Conservation (phyloP, 1,284 basidiomycete genomes). For the Violaceomyces palustris region DNA sequence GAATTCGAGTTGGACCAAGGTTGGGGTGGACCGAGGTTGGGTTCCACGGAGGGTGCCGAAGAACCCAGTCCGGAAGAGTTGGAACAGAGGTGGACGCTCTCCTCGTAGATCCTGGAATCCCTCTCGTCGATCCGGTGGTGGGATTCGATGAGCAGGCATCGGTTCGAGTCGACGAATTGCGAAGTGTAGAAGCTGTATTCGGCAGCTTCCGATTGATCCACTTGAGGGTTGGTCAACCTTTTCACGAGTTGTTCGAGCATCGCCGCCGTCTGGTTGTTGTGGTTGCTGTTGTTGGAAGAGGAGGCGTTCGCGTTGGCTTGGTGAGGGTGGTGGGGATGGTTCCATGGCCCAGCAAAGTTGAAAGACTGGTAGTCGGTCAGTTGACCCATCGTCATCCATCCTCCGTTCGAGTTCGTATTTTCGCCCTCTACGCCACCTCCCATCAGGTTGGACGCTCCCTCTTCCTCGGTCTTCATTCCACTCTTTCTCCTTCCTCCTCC, state of each 20-base stretch:
- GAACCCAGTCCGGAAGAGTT: no score
- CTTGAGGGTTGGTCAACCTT: conserved; percentile 23
- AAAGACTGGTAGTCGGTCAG: conserved; percentile 4
- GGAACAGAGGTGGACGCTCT: conserved; percentile 15
- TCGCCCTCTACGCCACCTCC: background rate
- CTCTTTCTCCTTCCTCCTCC: conserved; percentile 7
- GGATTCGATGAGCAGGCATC: background rate
- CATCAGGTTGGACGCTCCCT: conserved; percentile 1
- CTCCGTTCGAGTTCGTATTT: background rate
- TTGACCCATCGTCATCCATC: background rate
- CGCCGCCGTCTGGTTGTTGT: no score
- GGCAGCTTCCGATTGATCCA: conserved; percentile 19
- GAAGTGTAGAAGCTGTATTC: conserved; percentile 31
- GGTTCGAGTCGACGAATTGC: conserved; percentile 18
- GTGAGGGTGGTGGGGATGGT: conserved; percentile 9
- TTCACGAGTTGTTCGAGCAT: conserved; percentile 14
- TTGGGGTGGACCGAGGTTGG: conserved; percentile 5
- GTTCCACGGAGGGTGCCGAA: conserved; percentile 1
- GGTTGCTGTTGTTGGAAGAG: background rate
- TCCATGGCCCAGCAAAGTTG: conserved; percentile 31
- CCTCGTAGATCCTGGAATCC: conserved; percentile 33
- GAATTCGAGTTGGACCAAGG: conserved; percentile 4
- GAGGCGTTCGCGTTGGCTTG: conserved; percentile 14
- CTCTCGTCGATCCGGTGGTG: conserved; percentile 29
- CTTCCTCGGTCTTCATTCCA: conserved; percentile 6